Conservation (phyloP, 2,329 filamentous ascomycete genomes). For the Pseudogymnoascus sp. region DNA sequence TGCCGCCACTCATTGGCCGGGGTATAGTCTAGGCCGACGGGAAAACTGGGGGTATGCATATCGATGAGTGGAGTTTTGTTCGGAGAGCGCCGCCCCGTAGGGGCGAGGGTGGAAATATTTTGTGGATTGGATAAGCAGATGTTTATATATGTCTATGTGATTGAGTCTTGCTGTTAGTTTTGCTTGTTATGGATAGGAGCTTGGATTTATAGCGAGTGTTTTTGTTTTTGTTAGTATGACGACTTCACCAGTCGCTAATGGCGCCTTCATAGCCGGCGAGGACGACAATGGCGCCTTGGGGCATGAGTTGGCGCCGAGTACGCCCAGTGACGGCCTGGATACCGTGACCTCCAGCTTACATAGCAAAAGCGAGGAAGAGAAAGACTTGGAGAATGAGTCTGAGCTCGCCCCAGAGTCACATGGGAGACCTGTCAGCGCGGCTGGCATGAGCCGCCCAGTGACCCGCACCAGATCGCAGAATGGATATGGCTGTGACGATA, state of each 20-base stretch:
- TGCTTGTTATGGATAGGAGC: not conserved
- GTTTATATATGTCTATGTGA: not conserved
- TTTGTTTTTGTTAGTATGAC: not conserved
- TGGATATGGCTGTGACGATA: conserved; percentile 26
- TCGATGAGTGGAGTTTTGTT: not conserved
- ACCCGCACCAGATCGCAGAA: conserved; percentile 23
- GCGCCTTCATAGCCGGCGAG: not conserved
- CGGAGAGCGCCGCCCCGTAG: not conserved
- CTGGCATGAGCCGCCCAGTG: not conserved
- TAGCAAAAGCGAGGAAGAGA: not conserved
- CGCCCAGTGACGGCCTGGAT: not conserved
- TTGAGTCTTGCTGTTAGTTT: not conserved
- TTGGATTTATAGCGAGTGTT: not conserved
- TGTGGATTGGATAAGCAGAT: not conserved
- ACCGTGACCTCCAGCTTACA: not conserved
- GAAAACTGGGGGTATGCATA: not conserved
- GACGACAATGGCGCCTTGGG: not conserved
- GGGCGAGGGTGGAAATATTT: not conserved
- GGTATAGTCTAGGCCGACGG: not conserved
- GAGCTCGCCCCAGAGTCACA: not conserved
- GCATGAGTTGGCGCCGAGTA: not conserved
- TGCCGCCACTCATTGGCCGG: not conserved
- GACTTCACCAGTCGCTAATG: not conserved
- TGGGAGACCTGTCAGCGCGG: not conserved
- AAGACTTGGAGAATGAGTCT: not conserved